Evolutionary conservation across 208 protist genomes (phyloP).

Genomic region (Naegleria fowleri): DNA sequence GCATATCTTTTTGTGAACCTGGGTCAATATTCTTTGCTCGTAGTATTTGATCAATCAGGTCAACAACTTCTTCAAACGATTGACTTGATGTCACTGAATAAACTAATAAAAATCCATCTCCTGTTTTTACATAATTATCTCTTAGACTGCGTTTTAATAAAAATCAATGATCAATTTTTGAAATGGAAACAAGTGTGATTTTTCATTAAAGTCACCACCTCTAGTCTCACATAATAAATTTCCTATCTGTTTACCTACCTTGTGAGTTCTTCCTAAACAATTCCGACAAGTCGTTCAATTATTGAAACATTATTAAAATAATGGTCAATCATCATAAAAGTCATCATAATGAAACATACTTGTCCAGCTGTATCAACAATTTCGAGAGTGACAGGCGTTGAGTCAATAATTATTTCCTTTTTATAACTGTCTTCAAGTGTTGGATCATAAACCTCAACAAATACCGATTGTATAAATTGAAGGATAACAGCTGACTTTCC

Average conservation of each 20-base stretch:
- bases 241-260: neutral
- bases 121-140: conserved; percentile 19
- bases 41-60: conserved; percentile 25
- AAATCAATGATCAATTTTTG: neutral
- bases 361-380: conserved; percentile 69
- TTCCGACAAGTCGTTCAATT: neutral
- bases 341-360: conserved; percentile 22
- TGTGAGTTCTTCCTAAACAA: neutral
- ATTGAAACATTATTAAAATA: conserved; percentile 42
- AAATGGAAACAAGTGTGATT: no score
- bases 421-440: conserved; percentile 64
- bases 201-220: no score
- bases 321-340: neutral
- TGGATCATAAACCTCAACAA: conserved; percentile 46
- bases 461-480: conserved; percentile 10
- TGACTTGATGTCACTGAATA: conserved; percentile 42
- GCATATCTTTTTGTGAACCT: neutral
- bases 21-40: neutral
- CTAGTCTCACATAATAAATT: no score
- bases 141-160: conserved; percentile 9
- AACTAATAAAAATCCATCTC: conserved; percentile 31
- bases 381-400: conserved; percentile 49
- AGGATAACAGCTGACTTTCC: conserved; percentile 13
- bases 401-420: conserved; percentile 58
- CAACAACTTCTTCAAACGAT: conserved; percentile 43